Evolutionary conservation across 1,284 basidiomycete genomes (phyloP).

Genomic region (Marasmius fiardii): DNA sequence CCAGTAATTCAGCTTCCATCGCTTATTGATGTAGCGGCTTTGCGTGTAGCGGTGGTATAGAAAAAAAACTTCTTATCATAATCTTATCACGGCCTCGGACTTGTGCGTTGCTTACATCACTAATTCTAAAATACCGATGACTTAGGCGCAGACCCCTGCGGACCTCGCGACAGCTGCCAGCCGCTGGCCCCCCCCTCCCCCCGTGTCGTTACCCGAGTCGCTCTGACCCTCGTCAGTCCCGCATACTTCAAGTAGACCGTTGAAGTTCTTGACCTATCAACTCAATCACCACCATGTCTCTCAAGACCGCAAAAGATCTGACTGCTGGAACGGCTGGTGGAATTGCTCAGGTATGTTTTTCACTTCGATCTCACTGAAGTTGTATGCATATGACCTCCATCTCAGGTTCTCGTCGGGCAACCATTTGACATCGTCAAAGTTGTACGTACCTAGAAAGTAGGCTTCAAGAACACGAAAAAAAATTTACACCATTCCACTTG

Average conservation of each 20-base stretch:
- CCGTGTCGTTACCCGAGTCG: no score
- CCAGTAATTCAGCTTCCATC: neutral
- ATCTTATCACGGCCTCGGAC: no score
- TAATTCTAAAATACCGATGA: no score
- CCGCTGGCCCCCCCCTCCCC: no score
- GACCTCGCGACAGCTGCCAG: no score
- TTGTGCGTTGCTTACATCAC: no score
- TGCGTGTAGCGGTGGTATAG: no score
- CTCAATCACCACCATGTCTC: conserved; percentile 10
- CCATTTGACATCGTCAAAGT: conserved; percentile 98
- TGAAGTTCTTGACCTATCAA: neutral
- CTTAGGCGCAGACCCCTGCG: no score
- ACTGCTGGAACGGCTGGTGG: conserved; percentile 86
- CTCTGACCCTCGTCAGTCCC: neutral
- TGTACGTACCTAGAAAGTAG: conserved; percentile 51
- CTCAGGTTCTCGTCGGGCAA: conserved; percentile 85
- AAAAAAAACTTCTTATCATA: no score
- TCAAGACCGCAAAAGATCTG: conserved; percentile 68
- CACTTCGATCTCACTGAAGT: neutral
- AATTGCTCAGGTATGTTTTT: conserved; percentile 70
- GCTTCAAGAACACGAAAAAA: no score
- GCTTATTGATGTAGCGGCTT: no score
- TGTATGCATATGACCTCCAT: conserved; percentile 13
- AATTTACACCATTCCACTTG: conserved; percentile 13
- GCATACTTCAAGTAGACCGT: neutral